phyloP scores from a whole-genome alignment of 75 land plant genomes.

The Cupressus sempervirens region DNA sequence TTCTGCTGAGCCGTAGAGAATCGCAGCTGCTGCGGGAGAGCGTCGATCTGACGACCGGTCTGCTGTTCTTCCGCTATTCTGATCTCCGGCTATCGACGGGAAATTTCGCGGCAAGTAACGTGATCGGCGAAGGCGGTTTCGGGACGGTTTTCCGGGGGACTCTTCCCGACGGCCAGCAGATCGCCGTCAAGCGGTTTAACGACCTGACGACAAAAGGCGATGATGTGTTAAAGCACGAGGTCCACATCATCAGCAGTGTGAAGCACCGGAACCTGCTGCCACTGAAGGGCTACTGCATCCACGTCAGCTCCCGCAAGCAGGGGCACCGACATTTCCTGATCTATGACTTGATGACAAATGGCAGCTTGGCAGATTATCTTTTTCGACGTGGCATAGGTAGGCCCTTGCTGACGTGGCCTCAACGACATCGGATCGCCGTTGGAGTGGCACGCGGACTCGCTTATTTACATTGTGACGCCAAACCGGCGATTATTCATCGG shows the following conservation, averaged over 20 bases:
- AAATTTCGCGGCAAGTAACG: conserved; percentile 20
- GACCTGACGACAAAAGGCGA: conserved; percentile 13
- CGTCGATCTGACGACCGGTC: background rate
- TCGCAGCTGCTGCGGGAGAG: background rate
- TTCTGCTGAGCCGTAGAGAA: background rate
- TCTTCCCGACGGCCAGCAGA: conserved; percentile 19
- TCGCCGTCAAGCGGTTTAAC: conserved; percentile 37
- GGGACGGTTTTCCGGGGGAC: conserved; percentile 37
- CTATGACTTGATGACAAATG: conserved; percentile 12
- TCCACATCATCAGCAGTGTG: conserved; percentile 31
- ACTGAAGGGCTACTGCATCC: conserved; percentile 27
- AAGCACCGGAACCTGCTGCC: conserved; percentile 48
- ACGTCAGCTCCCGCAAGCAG: background rate
- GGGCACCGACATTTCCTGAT: conserved; percentile 6
- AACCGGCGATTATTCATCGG: conserved; percentile 32
- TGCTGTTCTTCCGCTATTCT: background rate
- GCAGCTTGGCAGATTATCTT: conserved; percentile 6
- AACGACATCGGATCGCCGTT: conserved; percentile 17
- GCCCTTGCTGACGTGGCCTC: background rate
- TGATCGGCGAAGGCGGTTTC: conserved; percentile 50
- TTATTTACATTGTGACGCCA: conserved; percentile 37
- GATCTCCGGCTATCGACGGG: conserved; percentile 12
- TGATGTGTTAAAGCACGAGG: conserved; percentile 21
- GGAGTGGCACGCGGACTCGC: conserved; percentile 33
- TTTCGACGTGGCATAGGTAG: background rate